Evolutionary conservation across 1,284 basidiomycete genomes (phyloP).

Genomic region (Afroboletus lepidellus): DNA sequence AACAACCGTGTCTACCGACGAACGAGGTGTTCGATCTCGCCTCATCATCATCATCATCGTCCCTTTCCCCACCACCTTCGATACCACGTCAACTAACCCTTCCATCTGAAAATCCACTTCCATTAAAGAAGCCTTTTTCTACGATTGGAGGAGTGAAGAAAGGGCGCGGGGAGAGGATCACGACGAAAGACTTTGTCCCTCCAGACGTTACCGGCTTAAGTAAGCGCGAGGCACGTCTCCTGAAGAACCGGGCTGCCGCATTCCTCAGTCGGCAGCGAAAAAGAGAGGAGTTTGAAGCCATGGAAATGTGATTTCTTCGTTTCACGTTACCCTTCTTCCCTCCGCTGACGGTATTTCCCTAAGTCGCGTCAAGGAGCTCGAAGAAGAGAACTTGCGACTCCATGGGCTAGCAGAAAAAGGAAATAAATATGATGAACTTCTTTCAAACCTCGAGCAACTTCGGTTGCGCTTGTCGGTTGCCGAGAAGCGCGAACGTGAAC

Average conservation of each 20-base stretch:
- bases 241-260: constrained; percentile 89
- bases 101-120: constrained; percentile 25
- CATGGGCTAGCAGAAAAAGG: constrained; percentile 49
- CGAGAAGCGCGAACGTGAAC: constrained; percentile 62
- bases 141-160: constrained; percentile 51
- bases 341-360: constrained; percentile 19
- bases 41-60: constrained; percentile 36
- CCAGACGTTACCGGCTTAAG: constrained; percentile 85
- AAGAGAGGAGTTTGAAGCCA: constrained; percentile 87
- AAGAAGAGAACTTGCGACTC: constrained; percentile 74
- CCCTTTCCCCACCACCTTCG: constrained; percentile 38
- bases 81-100: constrained; percentile 31
- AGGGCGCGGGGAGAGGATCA: constrained; percentile 64
- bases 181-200: constrained; percentile 80
- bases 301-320: constrained; percentile 68
- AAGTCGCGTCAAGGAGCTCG: constrained; percentile 53
- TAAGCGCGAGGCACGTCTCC: constrained; percentile 87
- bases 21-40: constrained; percentile 68
- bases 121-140: constrained; percentile 46
- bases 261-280: constrained; percentile 89
- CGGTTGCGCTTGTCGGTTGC: constrained; percentile 62
- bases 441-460: constrained; percentile 64
- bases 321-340: constrained; percentile 8
- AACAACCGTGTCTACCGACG: constrained; percentile 61
- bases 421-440: constrained; percentile 38